A percentile compares a stretch with the other conserved stretches of the same genome.
Conservation (phyloP, 352 stramenopile genomes). For the Lagenidium sp. region DNA sequence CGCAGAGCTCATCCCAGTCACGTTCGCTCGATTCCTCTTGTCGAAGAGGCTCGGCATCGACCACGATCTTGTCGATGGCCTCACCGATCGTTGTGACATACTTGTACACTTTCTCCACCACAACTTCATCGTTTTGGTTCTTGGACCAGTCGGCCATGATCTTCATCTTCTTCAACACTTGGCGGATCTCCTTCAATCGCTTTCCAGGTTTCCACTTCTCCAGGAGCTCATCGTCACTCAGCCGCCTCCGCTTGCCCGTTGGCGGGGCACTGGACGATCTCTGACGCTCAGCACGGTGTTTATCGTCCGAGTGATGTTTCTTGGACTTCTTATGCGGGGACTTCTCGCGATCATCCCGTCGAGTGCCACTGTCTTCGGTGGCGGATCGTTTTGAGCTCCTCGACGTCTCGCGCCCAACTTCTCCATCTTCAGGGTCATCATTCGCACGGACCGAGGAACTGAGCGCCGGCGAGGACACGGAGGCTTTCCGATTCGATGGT, state of each 20-base stretch:
- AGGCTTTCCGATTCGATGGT: conserved; percentile 17
- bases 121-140: conserved; percentile 71
- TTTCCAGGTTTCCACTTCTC: conserved; percentile 81
- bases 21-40: conserved; percentile 6
- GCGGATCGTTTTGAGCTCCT: conserved; percentile 9
- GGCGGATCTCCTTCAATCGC: conserved; percentile 58
- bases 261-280: conserved; percentile 4
- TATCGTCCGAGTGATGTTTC: too few relatives aligned
- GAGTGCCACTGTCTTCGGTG: conserved; percentile 20
- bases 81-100: conserved; percentile 78
- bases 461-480: conserved; percentile 11
- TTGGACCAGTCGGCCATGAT: conserved; percentile 79
- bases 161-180: conserved; percentile 84
- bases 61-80: conserved; percentile 70
- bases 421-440: conserved; percentile 41
- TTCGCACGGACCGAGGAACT: conserved; percentile 10
- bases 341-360: conserved; percentile 19
- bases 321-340: conserved; percentile 25
- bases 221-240: conserved; percentile 41
- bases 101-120: conserved; percentile 83
- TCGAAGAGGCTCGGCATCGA: conserved; percentile 23
- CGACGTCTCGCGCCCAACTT: conserved; percentile 17
- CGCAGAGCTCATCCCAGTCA: conserved; percentile 71
- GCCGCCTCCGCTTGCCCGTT: conserved; percentile 13
- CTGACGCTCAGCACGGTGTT: too few relatives aligned